A percentile compares a stretch with the other conserved stretches of the same genome.
These are phyloP conservation scores for Diaporthe sp. DNA, from an alignment of 2,329 filamentous ascomycete species.

Conservation along the genomic window DNA sequence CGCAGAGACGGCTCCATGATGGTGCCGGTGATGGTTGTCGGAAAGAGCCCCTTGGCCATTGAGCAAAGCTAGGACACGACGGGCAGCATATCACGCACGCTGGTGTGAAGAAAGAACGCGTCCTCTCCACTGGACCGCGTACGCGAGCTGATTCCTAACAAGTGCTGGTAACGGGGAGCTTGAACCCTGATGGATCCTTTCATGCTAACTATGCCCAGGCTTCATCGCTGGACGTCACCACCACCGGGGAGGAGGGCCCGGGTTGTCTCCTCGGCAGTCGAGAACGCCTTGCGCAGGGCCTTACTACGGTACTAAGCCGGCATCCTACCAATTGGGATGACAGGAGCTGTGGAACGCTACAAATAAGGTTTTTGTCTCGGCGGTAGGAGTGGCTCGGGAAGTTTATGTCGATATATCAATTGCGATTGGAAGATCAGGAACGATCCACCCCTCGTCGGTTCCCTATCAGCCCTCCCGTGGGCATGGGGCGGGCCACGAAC, in stretches of 20 bases:
- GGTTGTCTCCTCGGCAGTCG: constrained; percentile 9
- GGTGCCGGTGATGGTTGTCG: background rate
- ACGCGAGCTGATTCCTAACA: background rate
- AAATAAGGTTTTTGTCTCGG: constrained; percentile 8
- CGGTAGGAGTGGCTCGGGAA: background rate
- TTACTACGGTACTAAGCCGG: background rate
- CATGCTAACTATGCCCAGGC: background rate
- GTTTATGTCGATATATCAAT: constrained; percentile 8
- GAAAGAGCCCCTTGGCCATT: background rate
- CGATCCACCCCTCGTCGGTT: background rate
- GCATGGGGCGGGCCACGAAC: background rate
- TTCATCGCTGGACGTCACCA: background rate
- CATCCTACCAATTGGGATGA: constrained; percentile 7
- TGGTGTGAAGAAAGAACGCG: background rate
- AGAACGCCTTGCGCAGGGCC: background rate
- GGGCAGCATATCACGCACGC: background rate
- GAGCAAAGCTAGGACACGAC: background rate
- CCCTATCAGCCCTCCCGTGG: constrained; percentile 3
- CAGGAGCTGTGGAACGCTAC: background rate
- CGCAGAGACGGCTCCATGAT: background rate
- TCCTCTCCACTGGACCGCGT: background rate
- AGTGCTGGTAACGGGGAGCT: background rate
- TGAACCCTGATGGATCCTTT: background rate
- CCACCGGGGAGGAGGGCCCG: background rate
- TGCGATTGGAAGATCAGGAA: constrained; percentile 29